Conservation (phyloP, 2,329 filamentous ascomycete species). For the Coleophoma crateriformis region DNA sequence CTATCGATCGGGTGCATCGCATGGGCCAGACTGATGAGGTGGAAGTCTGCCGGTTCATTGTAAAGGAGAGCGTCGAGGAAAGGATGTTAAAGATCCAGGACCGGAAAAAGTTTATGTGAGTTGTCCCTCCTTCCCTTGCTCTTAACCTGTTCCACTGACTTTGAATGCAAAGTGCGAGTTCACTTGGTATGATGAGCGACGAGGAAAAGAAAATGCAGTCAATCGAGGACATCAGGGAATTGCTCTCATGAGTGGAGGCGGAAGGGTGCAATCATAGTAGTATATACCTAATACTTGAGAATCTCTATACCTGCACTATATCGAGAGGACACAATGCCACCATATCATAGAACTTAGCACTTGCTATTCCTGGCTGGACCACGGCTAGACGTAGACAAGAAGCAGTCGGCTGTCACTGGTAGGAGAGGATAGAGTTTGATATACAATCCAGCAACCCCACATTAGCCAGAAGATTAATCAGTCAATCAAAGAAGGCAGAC, state of each 20-base stretch:
- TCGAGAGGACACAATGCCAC: no score
- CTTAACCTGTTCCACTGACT: background rate
- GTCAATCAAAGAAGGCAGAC: no score
- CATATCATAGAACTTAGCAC: no score
- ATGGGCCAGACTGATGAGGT: conserved; percentile 92
- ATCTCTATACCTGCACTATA: no score
- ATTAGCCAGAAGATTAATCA: no score
- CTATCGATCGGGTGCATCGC: conserved; percentile 93
- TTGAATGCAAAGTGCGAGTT: conserved; percentile 64
- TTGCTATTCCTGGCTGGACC: no score
- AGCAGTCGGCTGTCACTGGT: no score
- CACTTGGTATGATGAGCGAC: conserved; percentile 88
- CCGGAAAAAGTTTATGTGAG: conserved; percentile 91
- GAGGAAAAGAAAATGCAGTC: conserved; percentile 87
- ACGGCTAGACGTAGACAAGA: no score
- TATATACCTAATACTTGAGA: no score
- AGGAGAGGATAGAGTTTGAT: no score
- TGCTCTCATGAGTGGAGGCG: conserved; percentile 42
- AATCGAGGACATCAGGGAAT: conserved; percentile 89
- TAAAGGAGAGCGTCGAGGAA: conserved; percentile 87
- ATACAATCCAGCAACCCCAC: no score
- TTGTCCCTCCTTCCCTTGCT: conserved; percentile 23
- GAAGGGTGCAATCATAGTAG: no score
- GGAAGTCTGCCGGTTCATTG: conserved; percentile 80
- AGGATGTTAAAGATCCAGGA: conserved; percentile 93